Evolutionary conservation across 73 alveolate genomes (phyloP), one percentile per base, ranked within the genome.

Genomic region (Urostyla sp.): DNA sequence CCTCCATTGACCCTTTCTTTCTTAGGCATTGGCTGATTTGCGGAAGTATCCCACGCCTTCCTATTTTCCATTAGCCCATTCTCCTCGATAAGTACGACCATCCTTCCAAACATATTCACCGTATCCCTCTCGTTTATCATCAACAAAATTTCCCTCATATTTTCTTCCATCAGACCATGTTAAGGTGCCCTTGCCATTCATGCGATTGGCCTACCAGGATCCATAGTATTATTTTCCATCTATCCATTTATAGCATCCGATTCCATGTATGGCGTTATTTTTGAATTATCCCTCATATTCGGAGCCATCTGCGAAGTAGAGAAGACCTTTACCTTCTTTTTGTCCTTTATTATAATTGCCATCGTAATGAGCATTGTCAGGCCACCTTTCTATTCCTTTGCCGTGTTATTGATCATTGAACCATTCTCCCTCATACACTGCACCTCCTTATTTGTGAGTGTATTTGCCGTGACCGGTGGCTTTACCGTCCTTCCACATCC

Each of bases 351-450:
- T 23, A 31, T 55, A 74, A 16, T 23, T 74, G 7, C 86, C 86
- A 11, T 44, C n/a, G 46, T 74, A 74, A 31, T 59, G 45, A 46
- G 97, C 84, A 7, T 90, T 90, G 78, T 91, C 97, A 63, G 79
- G 85, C 97, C 97, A 91, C 0, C 73, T 82, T 52, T 91, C 97
- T 13, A 43, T 51, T 11, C 97, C 97, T 67, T 72, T 84, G 27
- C 97, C 97, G 37, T 91, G 91, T 58, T 91, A 92, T 46, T 87
- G 75, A 59, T 91, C 97, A 76, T 91, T 21, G 45, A 61, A 55
- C 97, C 97, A 91, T 20, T 85, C 84, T 20, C 97, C 97, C 36
- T 87, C 94, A 76, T 86, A 91, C 55, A 78, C 78, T 15, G 44
- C 66, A 45, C 55, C 86, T 6, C 76, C 76, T 30, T 74, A 54